Conservation (phyloP, 331 rosid species). For the Cucumis variabilis region DNA sequence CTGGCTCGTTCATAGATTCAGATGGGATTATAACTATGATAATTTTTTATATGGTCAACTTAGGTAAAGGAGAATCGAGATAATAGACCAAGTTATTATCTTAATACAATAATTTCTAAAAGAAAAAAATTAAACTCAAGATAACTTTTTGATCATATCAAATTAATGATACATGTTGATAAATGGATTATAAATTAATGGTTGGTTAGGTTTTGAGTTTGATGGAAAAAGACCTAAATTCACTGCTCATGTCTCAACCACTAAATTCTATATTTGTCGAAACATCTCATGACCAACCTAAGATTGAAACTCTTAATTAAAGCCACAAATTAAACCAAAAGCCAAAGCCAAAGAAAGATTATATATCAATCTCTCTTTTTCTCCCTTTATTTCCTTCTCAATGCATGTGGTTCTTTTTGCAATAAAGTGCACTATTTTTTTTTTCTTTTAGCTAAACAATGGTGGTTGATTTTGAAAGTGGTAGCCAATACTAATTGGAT, state of each 20-base stretch:
- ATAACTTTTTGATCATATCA: not conserved
- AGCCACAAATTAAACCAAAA: not conserved
- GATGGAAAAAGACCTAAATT: not conserved
- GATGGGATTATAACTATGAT: not conserved
- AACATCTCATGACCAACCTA: not conserved
- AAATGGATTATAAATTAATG: not conserved
- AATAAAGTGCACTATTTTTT: not conserved
- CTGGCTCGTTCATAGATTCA: not conserved
- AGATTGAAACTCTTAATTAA: not conserved
- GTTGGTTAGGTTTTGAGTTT: slow-evolving; percentile 3
- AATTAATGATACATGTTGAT: not conserved
- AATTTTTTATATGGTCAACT: not conserved
- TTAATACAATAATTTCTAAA: not conserved
- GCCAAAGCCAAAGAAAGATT: not conserved
- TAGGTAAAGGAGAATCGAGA: too few relatives aligned
- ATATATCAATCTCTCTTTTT: not conserved
- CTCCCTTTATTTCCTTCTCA: not conserved
- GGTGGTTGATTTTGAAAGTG: not conserved
- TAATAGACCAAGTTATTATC: too few relatives aligned
- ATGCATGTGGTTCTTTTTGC: not conserved
- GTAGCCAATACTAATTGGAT: not conserved
- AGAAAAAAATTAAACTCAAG: not conserved
- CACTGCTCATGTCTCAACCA: slow-evolving; percentile 10
- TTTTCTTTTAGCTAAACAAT: not conserved
- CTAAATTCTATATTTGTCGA: not conserved